Conservation (phyloP, 768 basidiomycete genomes). For the Mycena maculata region DNA sequence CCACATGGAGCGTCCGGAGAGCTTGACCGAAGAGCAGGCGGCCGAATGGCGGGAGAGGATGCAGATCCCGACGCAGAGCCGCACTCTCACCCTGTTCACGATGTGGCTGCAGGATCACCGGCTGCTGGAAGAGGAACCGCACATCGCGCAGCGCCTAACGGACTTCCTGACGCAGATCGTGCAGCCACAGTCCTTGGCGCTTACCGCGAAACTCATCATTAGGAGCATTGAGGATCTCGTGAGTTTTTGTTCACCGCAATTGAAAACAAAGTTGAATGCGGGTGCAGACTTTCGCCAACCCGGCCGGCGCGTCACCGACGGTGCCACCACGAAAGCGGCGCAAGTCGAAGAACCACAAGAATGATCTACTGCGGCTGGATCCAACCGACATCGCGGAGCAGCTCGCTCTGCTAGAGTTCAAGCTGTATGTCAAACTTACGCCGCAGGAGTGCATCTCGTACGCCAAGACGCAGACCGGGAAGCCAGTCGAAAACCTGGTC, state of each 20-base stretch:
- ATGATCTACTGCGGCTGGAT: constrained; percentile 74
- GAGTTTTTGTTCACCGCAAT: constrained; percentile 37
- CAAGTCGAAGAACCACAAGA: constrained; percentile 63
- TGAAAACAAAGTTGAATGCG: background rate
- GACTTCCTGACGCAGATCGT: constrained; percentile 62
- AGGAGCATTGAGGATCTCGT: constrained; percentile 68
- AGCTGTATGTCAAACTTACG: constrained; percentile 75
- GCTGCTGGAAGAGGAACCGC: constrained; percentile 72
- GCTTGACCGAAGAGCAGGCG: constrained; percentile 62
- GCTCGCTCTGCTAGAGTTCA: constrained; percentile 79
- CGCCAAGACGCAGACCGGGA: constrained; percentile 53
- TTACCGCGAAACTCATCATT: constrained; percentile 61
- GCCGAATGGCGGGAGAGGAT: constrained; percentile 75
- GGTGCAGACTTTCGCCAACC: constrained; percentile 56
- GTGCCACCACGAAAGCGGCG: constrained; percentile 50
- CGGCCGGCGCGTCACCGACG: constrained; percentile 38
- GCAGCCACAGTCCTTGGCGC: constrained; percentile 53
- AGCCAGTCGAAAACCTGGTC: constrained; percentile 56
- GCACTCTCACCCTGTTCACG: constrained; percentile 65
- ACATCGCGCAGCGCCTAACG: constrained; percentile 66
- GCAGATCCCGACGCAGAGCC: constrained; percentile 70
- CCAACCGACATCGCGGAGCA: constrained; percentile 82
- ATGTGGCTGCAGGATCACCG: constrained; percentile 73
- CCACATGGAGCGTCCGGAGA: constrained; percentile 62
- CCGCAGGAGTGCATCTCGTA: constrained; percentile 82